These are phyloP conservation scores for Fusarium hostae DNA, from an alignment of 2,329 filamentous ascomycete species.

Conservation along the genomic window DNA sequence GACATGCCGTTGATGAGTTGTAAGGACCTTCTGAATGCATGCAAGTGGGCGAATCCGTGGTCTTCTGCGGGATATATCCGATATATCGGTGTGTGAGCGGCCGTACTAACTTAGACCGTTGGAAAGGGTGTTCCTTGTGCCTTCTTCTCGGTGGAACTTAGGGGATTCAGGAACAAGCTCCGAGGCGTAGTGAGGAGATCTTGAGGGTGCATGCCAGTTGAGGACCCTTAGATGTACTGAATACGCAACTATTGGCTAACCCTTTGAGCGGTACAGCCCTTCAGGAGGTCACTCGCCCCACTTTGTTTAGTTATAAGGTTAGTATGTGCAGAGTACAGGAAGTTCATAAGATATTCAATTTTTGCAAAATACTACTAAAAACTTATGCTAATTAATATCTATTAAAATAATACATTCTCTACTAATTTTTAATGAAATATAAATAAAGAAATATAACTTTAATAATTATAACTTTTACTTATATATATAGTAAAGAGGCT, in stretches of 20 bases:
- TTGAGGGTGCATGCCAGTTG: conserved; percentile 5
- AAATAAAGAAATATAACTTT: no score
- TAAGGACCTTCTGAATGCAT: not conserved
- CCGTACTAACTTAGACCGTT: conserved; percentile 8
- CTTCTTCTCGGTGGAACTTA: conserved; percentile 6
- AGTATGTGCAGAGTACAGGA: no score
- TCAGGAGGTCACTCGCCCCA: no score
- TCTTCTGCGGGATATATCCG: conserved; percentile 15
- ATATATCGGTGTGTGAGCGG: conserved; percentile 18
- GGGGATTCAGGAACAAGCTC: conserved; percentile 21
- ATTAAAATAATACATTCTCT: no score
- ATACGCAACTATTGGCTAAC: not conserved
- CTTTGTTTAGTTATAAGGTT: no score
- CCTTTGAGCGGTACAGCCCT: no score
- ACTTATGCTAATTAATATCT: no score
- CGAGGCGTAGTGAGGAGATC: not conserved
- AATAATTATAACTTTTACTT: no score
- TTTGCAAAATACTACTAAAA: no score
- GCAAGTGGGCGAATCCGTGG: conserved; percentile 22
- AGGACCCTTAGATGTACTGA: conserved; percentile 1
- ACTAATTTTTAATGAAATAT: no score
- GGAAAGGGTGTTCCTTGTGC: conserved; percentile 10
- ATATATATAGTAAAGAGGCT: no score
- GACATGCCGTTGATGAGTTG: not conserved
- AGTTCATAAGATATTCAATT: no score